These are phyloP conservation scores for Stylosanthes scabra DNA, from an alignment of 331 rosid genomes.

Conservation along the genomic window DNA sequence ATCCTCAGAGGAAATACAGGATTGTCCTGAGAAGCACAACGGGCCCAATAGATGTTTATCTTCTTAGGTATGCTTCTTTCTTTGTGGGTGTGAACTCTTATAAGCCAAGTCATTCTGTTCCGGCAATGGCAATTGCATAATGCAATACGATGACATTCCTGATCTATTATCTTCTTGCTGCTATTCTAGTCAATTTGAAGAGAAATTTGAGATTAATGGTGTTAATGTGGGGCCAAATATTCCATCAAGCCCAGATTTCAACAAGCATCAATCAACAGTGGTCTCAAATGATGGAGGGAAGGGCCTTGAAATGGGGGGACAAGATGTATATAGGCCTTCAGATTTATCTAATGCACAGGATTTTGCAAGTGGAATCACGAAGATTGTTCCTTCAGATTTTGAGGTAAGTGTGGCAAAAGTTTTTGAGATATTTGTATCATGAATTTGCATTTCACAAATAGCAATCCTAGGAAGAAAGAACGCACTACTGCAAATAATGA, in stretches of 20 bases:
- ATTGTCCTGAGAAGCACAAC: conserved; percentile 93
- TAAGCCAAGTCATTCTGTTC: conserved; percentile 29
- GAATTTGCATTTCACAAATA: conserved; percentile 23
- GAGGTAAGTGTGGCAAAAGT: conserved; percentile 68
- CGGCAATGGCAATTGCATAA: conserved; percentile 29
- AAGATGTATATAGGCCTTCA: conserved; percentile 58
- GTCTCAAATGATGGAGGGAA: conserved; percentile 58
- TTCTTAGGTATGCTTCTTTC: conserved; percentile 74
- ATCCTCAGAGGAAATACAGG: conserved; percentile 95
- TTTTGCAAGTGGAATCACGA: conserved; percentile 87
- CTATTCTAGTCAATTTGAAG: conserved; percentile 89
- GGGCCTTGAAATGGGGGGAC: conserved; percentile 57
- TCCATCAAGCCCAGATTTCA: conserved; percentile 65
- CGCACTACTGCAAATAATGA: conserved; percentile 3
- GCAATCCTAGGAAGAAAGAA: not conserved
- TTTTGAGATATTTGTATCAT: conserved; percentile 26
- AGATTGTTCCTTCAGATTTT: conserved; percentile 95
- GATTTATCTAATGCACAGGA: conserved; percentile 73
- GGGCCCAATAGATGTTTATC: conserved; percentile 99
- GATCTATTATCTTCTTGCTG: conserved; percentile 35
- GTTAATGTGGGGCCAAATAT: conserved; percentile 59
- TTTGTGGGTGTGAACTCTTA: conserved; percentile 20
- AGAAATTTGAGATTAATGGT: conserved; percentile 83
- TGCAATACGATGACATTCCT: conserved; percentile 21
- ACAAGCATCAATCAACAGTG: conserved; percentile 51